These are phyloP conservation scores for Clonostachys solani DNA, from an alignment of 2,329 filamentous ascomycete genomes.

Conservation along the genomic window DNA sequence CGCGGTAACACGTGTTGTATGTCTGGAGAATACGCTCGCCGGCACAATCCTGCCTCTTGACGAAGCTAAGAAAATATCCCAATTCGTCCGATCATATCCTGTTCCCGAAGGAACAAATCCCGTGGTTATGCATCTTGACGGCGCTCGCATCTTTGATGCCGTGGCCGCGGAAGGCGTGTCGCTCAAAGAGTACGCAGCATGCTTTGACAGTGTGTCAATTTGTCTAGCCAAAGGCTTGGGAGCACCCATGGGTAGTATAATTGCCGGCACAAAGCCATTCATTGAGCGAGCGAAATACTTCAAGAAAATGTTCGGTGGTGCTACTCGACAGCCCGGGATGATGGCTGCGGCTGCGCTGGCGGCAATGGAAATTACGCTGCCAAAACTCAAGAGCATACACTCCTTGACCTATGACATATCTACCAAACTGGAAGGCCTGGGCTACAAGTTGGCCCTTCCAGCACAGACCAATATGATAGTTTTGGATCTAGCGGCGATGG, in stretches of 20 bases:
- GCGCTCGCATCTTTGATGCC: constrained; percentile 72
- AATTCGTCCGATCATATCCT: constrained; percentile 52
- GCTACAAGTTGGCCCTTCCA: constrained; percentile 14
- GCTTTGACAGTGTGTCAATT: constrained; percentile 69
- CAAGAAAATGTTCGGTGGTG: constrained; percentile 68
- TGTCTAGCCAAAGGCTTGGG: constrained; percentile 78
- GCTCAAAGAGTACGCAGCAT: constrained; percentile 58
- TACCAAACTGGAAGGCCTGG: constrained; percentile 5
- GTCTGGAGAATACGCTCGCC: constrained; percentile 75
- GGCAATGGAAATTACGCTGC: constrained; percentile 39
- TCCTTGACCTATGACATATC: constrained; percentile 9
- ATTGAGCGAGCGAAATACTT: constrained; percentile 30
- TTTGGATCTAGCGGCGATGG: constrained; percentile 8
- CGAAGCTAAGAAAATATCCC: constrained; percentile 62
- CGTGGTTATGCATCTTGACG: constrained; percentile 70
- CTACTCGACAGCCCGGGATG: constrained; percentile 65
- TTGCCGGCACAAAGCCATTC: constrained; percentile 43
- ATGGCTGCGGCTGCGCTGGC: constrained; percentile 64
- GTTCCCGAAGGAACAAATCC: constrained; percentile 28
- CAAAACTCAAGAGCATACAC: constrained; percentile 11
- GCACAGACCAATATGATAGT: constrained; percentile 19
- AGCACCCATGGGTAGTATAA: constrained; percentile 70
- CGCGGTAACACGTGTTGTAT: constrained; percentile 73
- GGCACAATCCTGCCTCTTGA: constrained; percentile 71
- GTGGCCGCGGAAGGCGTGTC: constrained; percentile 61